A percentile compares a stretch with the other conserved stretches of the same genome.
These are phyloP conservation scores for Blastomyces parvus DNA, from an alignment of 2,329 filamentous ascomycete genomes.

Conservation along the genomic window DNA sequence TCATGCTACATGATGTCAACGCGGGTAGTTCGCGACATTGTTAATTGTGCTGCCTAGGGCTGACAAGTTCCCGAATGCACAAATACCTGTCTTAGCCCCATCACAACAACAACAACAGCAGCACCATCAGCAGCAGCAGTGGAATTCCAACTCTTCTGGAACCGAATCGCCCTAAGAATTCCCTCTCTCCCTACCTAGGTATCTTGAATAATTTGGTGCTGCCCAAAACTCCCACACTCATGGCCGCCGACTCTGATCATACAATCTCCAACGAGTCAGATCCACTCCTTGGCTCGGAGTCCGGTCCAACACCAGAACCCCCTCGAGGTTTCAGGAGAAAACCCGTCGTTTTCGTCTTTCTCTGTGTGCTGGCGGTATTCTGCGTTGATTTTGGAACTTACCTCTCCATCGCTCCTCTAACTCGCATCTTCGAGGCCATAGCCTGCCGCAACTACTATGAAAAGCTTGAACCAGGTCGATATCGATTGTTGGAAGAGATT, in stretches of 20 bases:
- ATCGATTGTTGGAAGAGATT: slow-evolving; percentile 35
- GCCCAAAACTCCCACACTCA: background rate
- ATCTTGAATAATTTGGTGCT: background rate
- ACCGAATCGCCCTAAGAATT: no score
- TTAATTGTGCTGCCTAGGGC: background rate
- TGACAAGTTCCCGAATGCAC: background rate
- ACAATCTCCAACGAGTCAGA: background rate
- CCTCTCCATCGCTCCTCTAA: slow-evolving; percentile 19
- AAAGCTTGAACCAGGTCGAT: slow-evolving; percentile 34
- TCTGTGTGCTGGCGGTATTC: slow-evolving; percentile 10
- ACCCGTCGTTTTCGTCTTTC: slow-evolving; percentile 11
- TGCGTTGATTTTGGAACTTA: slow-evolving; percentile 13
- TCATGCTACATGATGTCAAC: background rate
- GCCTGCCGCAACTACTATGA: slow-evolving; percentile 40
- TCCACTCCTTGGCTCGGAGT: background rate
- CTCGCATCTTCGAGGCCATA: slow-evolving; percentile 42
- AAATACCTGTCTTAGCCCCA: background rate
- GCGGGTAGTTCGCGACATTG: background rate
- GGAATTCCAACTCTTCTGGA: no score
- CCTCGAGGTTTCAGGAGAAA: slow-evolving; percentile 7
- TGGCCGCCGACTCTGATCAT: background rate
- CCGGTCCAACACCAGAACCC: background rate
- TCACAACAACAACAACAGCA: background rate
- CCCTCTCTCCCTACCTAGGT: background rate
- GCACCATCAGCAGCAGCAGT: background rate